phyloP scores from a whole-genome alignment of 2,329 filamentous ascomycete genomes.

The Colletotrichum agaves region DNA sequence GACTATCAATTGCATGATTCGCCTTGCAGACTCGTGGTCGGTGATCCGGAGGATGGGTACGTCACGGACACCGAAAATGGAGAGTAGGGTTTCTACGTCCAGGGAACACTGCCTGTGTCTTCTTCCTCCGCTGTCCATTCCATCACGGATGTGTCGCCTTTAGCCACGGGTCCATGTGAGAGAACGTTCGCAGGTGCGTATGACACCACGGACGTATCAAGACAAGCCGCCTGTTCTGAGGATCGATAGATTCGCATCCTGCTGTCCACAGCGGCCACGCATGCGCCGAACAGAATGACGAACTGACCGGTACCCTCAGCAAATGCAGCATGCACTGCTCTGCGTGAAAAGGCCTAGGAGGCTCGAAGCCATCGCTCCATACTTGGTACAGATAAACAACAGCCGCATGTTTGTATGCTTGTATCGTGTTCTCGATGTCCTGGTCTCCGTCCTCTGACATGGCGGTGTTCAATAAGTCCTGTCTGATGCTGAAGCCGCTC shows the following conservation, averaged over 20 bases:
- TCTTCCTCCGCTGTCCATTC: constrained; percentile 79
- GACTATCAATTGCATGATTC: constrained; percentile 77
- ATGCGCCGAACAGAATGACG: constrained; percentile 45
- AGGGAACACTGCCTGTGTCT: constrained; percentile 75
- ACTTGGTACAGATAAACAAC: constrained; percentile 46
- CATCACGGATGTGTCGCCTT: constrained; percentile 83
- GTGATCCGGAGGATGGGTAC: constrained; percentile 66
- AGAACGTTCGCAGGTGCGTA: constrained; percentile 79
- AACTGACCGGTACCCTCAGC: constrained; percentile 41
- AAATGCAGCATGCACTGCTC: constrained; percentile 43
- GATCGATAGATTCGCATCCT: constrained; percentile 45
- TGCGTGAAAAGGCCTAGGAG: constrained; percentile 39
- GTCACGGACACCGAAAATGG: constrained; percentile 76
- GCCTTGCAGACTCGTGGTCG: constrained; percentile 64
- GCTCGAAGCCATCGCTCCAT: constrained; percentile 42
- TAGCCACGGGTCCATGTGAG: constrained; percentile 82
- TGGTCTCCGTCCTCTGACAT: neutral
- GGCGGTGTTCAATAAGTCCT: neutral
- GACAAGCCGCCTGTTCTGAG: constrained; percentile 40
- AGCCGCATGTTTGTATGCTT: constrained; percentile 46
- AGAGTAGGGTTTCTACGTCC: constrained; percentile 74
- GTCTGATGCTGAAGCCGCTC: neutral
- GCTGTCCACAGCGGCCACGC: constrained; percentile 48
- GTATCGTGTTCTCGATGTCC: constrained; percentile 42
- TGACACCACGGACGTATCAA: constrained; percentile 76